Percentiles rank a stretch among this genome's conserved stretches.
phyloP scores from a whole-genome alignment of 371 early-diverging fungal genomes.

The Synchytrium microbalum region DNA sequence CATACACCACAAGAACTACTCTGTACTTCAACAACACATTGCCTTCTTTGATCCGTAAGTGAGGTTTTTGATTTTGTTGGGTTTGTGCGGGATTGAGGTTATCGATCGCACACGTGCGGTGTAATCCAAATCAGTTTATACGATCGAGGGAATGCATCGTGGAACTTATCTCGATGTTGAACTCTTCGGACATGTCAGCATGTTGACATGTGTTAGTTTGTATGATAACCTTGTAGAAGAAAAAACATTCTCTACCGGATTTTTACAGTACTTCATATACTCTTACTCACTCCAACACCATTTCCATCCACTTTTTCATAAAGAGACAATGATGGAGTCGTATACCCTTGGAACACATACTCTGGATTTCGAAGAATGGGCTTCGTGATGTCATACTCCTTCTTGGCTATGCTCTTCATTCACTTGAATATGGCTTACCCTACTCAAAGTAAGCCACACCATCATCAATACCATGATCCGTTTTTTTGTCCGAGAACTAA shows the following conservation, averaged over 20 bases:
- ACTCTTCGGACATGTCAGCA: too few relatives aligned
- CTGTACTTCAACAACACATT: background rate
- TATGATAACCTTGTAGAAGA: too few relatives aligned
- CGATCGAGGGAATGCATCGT: too few relatives aligned
- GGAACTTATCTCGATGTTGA: too few relatives aligned
- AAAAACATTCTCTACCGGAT: too few relatives aligned
- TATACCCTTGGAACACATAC: constrained; percentile 17
- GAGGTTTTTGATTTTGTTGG: too few relatives aligned
- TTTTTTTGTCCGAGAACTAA: background rate
- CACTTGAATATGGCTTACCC: constrained; percentile 27
- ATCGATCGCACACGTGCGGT: too few relatives aligned
- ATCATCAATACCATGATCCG: background rate
- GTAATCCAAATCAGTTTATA: too few relatives aligned
- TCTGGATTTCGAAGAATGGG: constrained; percentile 34
- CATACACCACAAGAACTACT: background rate
- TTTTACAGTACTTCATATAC: too few relatives aligned
- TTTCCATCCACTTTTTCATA: constrained; percentile 18
- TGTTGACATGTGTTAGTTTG: too few relatives aligned
- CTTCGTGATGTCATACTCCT: constrained; percentile 31
- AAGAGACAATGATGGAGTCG: constrained; percentile 13
- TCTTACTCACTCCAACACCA: constrained; percentile 16
- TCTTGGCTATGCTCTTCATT: constrained; percentile 29
- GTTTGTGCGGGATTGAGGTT: too few relatives aligned
- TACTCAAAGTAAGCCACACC: constrained; percentile 13
- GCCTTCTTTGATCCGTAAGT: background rate